Evolutionary conservation across 495 filamentous ascomycete genomes (phyloP), one percentile per base, ranked within the genome.

Genomic region (Penicillium paradoxum): DNA sequence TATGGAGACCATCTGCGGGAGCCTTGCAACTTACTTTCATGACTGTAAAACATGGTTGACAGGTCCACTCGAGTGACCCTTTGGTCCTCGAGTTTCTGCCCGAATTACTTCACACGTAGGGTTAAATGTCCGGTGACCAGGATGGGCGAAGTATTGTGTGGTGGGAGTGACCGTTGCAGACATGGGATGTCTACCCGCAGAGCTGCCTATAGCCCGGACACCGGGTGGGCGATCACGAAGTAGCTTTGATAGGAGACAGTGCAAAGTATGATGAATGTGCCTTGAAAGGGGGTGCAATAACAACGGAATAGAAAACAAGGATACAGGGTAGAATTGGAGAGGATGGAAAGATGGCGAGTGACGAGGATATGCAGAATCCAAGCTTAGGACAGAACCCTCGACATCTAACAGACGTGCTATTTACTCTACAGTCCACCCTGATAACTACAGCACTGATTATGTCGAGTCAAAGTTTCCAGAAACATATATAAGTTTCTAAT

Each of bases 31-130:
- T 61, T 74, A 92, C 90, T 88, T 69, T 95, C 90, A 70, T 93
- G 87, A 63, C 87, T 93, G 70, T 95, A 96, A 63, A 96, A 96
- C 90, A 96, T 96, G 53, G 51, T 66, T 69, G 14, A 29, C 14
- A 15, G 2, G 2, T 15, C 25, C 13, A 17, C 34, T 47, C 24
- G 27, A 47, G 8, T 18, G 51, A 47, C 6, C 6, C n/a, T 24
- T 21, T 6, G 32, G 32, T 19, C 21, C 22, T 37, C 42, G 36
- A 47, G 19, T 33, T 15, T 41, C 3, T 0, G 19, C n/a, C 3
- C 18, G 17, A 22, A 22, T 13, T 18, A n/a, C n/a, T n/a, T n/a
- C n/a, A n/a, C n/a, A n/a, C n/a, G n/a, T n/a, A n/a, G n/a, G n/a
- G n/a, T n/a, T n/a, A n/a, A n/a, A n/a, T n/a, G n/a, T n/a, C n/a